phyloP scores from a whole-genome alignment of 805 yeast genomes.

The Candida peoriensis region DNA sequence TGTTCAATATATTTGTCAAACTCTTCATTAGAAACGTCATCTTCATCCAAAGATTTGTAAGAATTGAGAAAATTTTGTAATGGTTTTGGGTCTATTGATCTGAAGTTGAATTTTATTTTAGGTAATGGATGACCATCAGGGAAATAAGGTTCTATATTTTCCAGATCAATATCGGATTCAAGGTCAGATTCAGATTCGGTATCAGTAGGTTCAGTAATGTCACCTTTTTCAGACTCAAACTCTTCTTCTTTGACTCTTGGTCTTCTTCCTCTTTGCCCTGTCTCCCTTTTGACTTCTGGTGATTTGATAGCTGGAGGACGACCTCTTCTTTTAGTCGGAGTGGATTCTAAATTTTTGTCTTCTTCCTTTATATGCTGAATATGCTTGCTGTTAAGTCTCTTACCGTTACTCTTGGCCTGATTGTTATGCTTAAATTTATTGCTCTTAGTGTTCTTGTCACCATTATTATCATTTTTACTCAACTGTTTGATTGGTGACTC shows the following conservation, averaged over 20 bases:
- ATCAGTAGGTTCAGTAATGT: conserved; percentile 3
- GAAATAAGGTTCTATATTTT: conserved; percentile 6
- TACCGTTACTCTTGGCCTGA: too few species aligned
- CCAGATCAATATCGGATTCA: conserved; percentile 21
- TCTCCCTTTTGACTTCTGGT: too few species aligned
- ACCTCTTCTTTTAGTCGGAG: too few species aligned
- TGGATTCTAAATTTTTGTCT: background rate
- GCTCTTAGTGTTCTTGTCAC: too few species aligned
- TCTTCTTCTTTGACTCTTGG: conserved; percentile 6
- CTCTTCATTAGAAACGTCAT: conserved; percentile 57
- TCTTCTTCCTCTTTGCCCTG: background rate
- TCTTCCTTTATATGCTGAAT: background rate
- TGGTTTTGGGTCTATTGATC: conserved; percentile 40
- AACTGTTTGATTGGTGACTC: conserved; percentile 1
- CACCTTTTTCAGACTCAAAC: conserved; percentile 3
- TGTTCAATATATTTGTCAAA: conserved; percentile 50
- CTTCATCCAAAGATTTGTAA: conserved; percentile 54
- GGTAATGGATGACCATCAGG: conserved; percentile 14
- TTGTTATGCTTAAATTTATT: too few species aligned
- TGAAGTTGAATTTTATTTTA: conserved; percentile 33
- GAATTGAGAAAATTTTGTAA: conserved; percentile 47
- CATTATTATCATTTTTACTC: background rate
- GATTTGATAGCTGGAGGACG: too few species aligned
- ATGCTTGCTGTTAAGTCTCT: too few species aligned
- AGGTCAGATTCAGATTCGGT: conserved; percentile 13